Evolutionary conservation across 2,329 filamentous ascomycete species (phyloP), one percentile per base, ranked within the genome.

Genomic region (Aspergillus ruber): DNA sequence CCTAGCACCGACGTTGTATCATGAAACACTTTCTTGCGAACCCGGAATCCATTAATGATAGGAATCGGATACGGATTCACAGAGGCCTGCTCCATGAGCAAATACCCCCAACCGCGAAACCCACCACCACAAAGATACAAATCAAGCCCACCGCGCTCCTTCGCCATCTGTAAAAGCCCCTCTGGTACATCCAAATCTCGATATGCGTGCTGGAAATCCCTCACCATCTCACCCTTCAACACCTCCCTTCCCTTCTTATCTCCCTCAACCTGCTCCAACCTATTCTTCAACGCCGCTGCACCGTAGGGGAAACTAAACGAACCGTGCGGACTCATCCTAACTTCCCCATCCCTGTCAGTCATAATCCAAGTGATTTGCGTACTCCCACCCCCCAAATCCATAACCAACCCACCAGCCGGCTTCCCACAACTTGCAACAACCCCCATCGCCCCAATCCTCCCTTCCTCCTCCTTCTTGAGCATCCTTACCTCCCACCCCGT

Each of bases 101-200:
- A 83, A 66, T 88, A 94, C 6, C 90, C 90, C 75, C 94, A 95
- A 13, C 90, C 90, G 32, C 90, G 77, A 63, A 95, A 95, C 0
- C 90, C 90, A 20, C 90, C 90, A 39, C 90, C 90, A 52, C 87
- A 95, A 48, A 96, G 82, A 64, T 90, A 95, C 7, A 95, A 74
- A 29, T 85, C 81, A 48, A 90, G 74, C 4, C 78, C 78, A 1
- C 72, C 73, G 1, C 72, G 57, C 6, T 65, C 58, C 23, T 70
- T 64, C 12, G 74, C 72, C 17, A 67, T 57, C 10, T 74, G 62
- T 1, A 74, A 53, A 5, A 83, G 66, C 13, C 74, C 69, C 10
- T 69, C 61, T 0, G 90, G 81, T 0, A 86, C 68, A 5, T 74
- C 67, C 4, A 87, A 69, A 23, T 70, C 64, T 13, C 70, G 64